Conservation (phyloP, 225 moss, liverwort and hornwort genomes). For the Bryum argenteum region DNA sequence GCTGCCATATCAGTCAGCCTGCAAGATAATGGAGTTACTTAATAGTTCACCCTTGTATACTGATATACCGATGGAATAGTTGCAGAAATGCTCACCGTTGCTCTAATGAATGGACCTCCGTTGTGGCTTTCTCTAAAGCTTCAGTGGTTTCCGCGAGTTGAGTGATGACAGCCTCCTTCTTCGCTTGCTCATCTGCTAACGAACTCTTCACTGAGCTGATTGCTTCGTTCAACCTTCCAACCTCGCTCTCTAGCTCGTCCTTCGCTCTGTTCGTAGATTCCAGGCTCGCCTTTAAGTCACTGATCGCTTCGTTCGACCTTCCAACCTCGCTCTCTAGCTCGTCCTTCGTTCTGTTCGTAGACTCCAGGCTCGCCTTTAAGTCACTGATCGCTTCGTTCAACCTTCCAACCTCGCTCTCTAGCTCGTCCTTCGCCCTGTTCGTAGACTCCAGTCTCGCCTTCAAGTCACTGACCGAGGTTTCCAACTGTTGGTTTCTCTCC, state of each 20-base stretch:
- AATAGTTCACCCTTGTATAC: too few species aligned
- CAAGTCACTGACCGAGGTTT: conserved; percentile 30
- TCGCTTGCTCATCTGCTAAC: conserved; percentile 44
- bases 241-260: too few species aligned
- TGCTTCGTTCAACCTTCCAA: conserved; percentile 36
- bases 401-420: conserved; percentile 27
- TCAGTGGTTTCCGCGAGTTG: conserved; percentile 40
- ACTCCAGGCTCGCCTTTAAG: too few species aligned
- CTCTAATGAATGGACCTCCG: conserved; percentile 40
- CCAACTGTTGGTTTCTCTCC: conserved; percentile 35
- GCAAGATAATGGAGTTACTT: conserved; percentile 3
- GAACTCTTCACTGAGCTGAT: conserved; percentile 21
- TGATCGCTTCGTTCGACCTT: too few species aligned
- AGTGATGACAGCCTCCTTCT: conserved; percentile 26
- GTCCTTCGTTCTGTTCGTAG: too few species aligned
- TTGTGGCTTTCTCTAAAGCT: conserved; percentile 40
- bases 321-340: too few species aligned
- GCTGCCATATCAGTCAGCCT: conserved; percentile 43
- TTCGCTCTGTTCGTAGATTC: too few species aligned
- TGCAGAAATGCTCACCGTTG: conserved; percentile 35
- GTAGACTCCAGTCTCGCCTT: conserved; percentile 22
- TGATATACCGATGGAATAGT: too few species aligned
- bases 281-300: conserved; percentile 30
- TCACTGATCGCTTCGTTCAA: too few species aligned
- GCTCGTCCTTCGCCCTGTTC: too few species aligned